Conservation (phyloP, 2,329 filamentous ascomycete genomes). For the Scopulariopsis brevicaulis region DNA sequence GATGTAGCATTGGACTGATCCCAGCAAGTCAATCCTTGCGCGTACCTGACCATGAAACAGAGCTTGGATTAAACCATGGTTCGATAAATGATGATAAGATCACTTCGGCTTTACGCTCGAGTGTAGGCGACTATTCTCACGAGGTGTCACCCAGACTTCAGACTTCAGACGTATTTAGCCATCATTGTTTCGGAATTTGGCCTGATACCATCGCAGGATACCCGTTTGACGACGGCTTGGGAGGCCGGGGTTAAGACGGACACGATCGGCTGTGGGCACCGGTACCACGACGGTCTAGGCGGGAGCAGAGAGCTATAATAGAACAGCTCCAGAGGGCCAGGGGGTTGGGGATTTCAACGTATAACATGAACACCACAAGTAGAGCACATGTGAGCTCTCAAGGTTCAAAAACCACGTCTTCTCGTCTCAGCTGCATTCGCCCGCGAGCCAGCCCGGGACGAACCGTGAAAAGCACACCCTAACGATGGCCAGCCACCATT, state of each 20-base stretch:
- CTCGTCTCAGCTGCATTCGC: too few species aligned
- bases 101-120: background rate
- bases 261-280: background rate
- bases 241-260: background rate
- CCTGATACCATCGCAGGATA: background rate
- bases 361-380: background rate
- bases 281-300: background rate
- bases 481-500: too few species aligned
- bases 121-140: background rate
- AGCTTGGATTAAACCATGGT: conserved; percentile 1
- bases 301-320: too few species aligned
- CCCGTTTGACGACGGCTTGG: background rate
- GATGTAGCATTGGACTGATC: too few species aligned
- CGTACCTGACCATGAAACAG: background rate
- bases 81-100: background rate
- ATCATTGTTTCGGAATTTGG: conserved; percentile 1
- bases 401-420: too few species aligned
- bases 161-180: conserved; percentile 5
- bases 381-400: too few species aligned
- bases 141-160: background rate
- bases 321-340: background rate
- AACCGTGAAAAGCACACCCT: too few species aligned
- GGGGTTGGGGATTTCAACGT: background rate
- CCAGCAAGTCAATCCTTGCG: background rate
- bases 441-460: too few species aligned